Conservation (phyloP, 2,329 filamentous ascomycete species). For the Aspergillus intermedius region DNA sequence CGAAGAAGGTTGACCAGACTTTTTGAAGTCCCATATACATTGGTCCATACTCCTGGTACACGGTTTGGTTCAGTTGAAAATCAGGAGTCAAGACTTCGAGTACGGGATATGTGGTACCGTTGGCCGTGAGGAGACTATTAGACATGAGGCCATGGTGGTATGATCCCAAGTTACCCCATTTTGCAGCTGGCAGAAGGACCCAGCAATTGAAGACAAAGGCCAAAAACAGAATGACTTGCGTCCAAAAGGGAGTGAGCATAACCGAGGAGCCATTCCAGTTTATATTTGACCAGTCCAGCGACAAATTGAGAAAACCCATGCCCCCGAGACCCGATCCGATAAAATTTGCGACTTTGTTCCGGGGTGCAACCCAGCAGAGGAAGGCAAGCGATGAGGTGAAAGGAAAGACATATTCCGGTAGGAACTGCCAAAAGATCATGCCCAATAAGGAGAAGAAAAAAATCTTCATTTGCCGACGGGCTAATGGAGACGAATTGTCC, state of each 20-base stretch:
- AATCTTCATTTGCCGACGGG: slow-evolving; percentile 50
- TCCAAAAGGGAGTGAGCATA: slow-evolving; percentile 53
- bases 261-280: slow-evolving; percentile 45
- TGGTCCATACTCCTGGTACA: slow-evolving; percentile 44
- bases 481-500: slow-evolving; percentile 44
- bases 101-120: slow-evolving; percentile 44
- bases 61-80: slow-evolving; percentile 45
- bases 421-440: slow-evolving; percentile 55
- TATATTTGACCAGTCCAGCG: slow-evolving; percentile 57
- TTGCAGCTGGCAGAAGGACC: slow-evolving; percentile 53
- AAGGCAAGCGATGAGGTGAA: slow-evolving; percentile 56
- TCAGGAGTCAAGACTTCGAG: slow-evolving; percentile 37
- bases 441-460: slow-evolving; percentile 51
- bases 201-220: slow-evolving; percentile 54
- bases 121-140: slow-evolving; percentile 48
- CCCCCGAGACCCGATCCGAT: slow-evolving; percentile 56
- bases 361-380: slow-evolving; percentile 58
- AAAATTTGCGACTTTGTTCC: slow-evolving; percentile 54
- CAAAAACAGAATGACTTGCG: slow-evolving; percentile 52
- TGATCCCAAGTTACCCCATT: slow-evolving; percentile 50
- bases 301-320: slow-evolving; percentile 56
- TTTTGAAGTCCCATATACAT: slow-evolving; percentile 54
- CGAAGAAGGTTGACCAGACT: slow-evolving; percentile 55
- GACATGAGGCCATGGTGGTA: slow-evolving; percentile 54
- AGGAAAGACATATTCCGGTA: slow-evolving; percentile 56